phyloP scores from a whole-genome alignment of 106 monocot species.

The Dendrobium officinale region DNA sequence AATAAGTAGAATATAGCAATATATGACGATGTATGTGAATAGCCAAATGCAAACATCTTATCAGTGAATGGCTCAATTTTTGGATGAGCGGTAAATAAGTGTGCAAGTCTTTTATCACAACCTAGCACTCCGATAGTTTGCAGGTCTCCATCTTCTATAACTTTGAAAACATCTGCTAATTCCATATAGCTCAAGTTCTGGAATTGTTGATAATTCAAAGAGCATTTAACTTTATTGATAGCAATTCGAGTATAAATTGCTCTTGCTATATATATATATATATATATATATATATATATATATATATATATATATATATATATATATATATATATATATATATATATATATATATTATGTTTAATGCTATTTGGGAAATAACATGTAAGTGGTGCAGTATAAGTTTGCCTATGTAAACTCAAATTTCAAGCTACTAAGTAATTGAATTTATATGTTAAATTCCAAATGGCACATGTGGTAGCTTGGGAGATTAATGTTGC shows the following conservation, averaged over 20 bases:
- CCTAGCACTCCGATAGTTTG: slow-evolving; percentile 87
- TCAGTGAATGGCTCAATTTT: slow-evolving; percentile 85
- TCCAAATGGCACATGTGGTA: background rate
- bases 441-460: background rate
- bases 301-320: no score
- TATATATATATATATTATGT: no score
- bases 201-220: background rate
- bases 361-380: background rate
- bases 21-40: slow-evolving; percentile 50
- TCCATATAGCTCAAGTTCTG: background rate
- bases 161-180: slow-evolving; percentile 51
- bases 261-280: no score
- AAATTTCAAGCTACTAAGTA: background rate
- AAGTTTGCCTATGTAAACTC: background rate
- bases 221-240: background rate
- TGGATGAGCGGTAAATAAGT: slow-evolving; percentile 88
- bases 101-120: slow-evolving; percentile 68
- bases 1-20: slow-evolving; percentile 35
- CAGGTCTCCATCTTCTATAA: slow-evolving; percentile 88
- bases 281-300: no score
- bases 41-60: slow-evolving; percentile 94
- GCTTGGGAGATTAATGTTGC: background rate
- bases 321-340: no score
- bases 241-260: background rate
- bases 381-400: background rate